Evolutionary conservation across 148 eudicot genomes (phyloP).

Genomic region (Camellia sinensis): DNA sequence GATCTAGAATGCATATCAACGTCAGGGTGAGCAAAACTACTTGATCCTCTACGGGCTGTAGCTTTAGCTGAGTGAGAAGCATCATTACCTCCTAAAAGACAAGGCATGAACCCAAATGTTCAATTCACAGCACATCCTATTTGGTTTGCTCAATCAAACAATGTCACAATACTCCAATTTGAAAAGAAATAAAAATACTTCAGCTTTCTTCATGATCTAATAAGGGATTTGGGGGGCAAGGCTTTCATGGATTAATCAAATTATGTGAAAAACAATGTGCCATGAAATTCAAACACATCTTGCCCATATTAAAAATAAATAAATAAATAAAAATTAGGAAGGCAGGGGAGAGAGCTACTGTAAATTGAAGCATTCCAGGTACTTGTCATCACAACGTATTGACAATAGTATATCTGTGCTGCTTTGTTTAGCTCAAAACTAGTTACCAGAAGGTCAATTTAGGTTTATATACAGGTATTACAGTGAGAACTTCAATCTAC

Average conservation of each 20-base stretch:
- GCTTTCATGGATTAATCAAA: not conserved
- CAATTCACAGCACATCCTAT: not conserved
- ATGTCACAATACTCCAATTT: not conserved
- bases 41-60: constrained; percentile 5
- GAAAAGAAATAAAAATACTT: not conserved
- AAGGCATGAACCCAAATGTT: not conserved
- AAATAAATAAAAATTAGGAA: not conserved
- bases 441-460: not conserved
- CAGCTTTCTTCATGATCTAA: not conserved
- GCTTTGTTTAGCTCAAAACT: not conserved
- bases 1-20: constrained; percentile 12
- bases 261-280: not conserved
- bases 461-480: not conserved
- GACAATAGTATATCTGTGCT: not conserved
- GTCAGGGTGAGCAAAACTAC: not conserved
- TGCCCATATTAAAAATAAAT: not conserved
- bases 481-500: not conserved
- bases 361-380: not conserved
- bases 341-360: not conserved
- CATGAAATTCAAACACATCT: not conserved
- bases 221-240: too few species aligned
- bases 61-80: constrained; percentile 12
- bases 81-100: constrained; percentile 19
- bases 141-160: not conserved
- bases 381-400: not conserved